A percentile compares a stretch with the other conserved stretches of the same genome.
phyloP scores from a whole-genome alignment of 768 basidiomycete species.

The Polyporus arcularius region DNA sequence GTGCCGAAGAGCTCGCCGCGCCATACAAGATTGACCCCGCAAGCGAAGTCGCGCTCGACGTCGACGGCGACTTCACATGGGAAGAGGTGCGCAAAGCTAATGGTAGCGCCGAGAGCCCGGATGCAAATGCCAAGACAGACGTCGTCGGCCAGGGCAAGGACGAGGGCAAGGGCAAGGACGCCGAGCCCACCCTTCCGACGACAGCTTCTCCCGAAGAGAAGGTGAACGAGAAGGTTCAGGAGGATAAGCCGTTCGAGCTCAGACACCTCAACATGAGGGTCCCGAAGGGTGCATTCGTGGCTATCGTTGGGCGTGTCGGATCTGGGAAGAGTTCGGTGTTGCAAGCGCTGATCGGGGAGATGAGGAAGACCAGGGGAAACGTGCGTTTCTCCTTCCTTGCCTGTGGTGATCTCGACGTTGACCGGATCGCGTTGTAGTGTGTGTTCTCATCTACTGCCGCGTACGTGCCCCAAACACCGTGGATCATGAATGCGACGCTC shows the following conservation, averaged over 20 bases:
- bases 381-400: conserved; percentile 7
- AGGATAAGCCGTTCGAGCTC: conserved; percentile 58
- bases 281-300: conserved; percentile 77
- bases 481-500: conserved; percentile 69
- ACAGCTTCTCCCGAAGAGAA: conserved; percentile 17
- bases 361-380: conserved; percentile 68
- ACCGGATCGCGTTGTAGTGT: conserved; percentile 19
- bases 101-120: background rate
- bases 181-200: conserved; percentile 20
- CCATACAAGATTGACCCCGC: conserved; percentile 53
- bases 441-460: conserved; percentile 55
- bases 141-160: conserved; percentile 6
- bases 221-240: conserved; percentile 31
- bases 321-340: conserved; percentile 72
- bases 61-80: conserved; percentile 80
- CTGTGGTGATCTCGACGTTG: conserved; percentile 28
- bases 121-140: background rate
- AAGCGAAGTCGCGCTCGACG: conserved; percentile 62
- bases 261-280: conserved; percentile 64
- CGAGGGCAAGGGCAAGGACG: conserved; percentile 22
- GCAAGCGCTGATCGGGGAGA: conserved; percentile 81
- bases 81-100: conserved; percentile 53
- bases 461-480: conserved; percentile 62
- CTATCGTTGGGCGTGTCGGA: conserved; percentile 79
- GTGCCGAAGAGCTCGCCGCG: conserved; percentile 76